Conservation (phyloP, 2,329 filamentous ascomycete genomes). For the Arthrobotrys pseudoclavata region DNA sequence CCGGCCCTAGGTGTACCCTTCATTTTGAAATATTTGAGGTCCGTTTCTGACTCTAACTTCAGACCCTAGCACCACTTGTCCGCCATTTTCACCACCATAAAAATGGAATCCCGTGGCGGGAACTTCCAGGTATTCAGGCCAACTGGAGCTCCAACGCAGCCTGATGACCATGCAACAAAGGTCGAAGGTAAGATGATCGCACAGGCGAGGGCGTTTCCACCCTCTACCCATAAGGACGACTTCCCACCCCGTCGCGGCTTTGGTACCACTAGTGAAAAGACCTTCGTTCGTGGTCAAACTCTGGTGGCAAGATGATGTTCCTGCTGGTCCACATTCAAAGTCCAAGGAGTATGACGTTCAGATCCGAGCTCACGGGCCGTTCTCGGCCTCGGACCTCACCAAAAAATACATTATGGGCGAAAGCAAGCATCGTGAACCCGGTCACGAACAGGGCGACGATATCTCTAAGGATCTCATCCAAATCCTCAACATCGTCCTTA, state of each 20-base stretch:
- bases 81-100: neutral
- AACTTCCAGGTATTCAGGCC: constrained; percentile 30
- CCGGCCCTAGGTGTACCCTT: neutral
- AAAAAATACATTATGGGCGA: constrained; percentile 30
- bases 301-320: constrained; percentile 41
- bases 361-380: constrained; percentile 11
- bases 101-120: constrained; percentile 5
- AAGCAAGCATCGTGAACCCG: constrained; percentile 33
- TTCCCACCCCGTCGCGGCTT: constrained; percentile 48
- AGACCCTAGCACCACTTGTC: neutral
- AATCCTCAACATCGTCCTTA: constrained; percentile 42
- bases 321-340: neutral
- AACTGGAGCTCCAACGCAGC: neutral
- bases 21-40: neutral
- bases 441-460: neutral
- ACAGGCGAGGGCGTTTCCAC: neutral
- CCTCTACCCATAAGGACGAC: constrained; percentile 7
- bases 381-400: constrained; percentile 16
- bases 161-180: constrained; percentile 4
- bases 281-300: constrained; percentile 36
- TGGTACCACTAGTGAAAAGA: constrained; percentile 31
- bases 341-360: constrained; percentile 22
- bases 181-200: constrained; percentile 25
- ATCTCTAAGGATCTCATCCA: constrained; percentile 25
- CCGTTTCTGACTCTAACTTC: neutral